These are phyloP conservation scores for Diplodia seriata DNA, from an alignment of 2,329 filamentous ascomycete species.

Conservation along the genomic window DNA sequence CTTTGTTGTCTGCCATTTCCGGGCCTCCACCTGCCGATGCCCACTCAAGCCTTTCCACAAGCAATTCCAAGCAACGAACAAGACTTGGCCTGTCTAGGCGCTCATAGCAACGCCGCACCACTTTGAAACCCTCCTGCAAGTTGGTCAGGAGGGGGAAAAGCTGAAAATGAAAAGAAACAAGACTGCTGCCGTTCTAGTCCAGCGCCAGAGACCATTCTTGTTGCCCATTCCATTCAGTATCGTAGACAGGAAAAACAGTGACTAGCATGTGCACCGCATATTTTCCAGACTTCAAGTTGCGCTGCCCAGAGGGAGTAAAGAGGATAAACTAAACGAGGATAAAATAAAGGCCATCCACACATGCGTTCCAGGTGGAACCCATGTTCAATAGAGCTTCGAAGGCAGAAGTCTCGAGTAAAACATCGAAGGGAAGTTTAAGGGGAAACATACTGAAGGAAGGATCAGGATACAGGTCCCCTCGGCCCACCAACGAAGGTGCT, in stretches of 20 bases:
- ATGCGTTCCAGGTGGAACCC: neutral
- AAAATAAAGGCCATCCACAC: neutral
- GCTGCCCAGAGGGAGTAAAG: neutral
- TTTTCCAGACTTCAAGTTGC: neutral
- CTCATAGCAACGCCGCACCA: too few relatives aligned
- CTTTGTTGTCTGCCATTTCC: too few relatives aligned
- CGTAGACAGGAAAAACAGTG: neutral
- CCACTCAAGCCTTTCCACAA: too few relatives aligned
- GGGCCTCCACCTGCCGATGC: too few relatives aligned
- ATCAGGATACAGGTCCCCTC: neutral
- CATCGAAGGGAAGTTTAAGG: neutral
- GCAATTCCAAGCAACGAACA: too few relatives aligned
- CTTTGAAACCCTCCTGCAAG: too few relatives aligned
- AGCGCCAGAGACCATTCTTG: neutral
- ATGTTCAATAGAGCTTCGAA: neutral
- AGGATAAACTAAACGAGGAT: neutral
- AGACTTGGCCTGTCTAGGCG: too few relatives aligned
- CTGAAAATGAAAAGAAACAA: neutral
- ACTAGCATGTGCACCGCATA: neutral
- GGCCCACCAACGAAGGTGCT: neutral
- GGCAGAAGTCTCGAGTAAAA: neutral
- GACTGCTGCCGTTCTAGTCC: neutral
- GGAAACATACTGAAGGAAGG: too few relatives aligned
- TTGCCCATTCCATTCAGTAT: neutral
- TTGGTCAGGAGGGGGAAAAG: neutral